phyloP scores from a whole-genome alignment of 2,329 filamentous ascomycete genomes.

The Lasiodiplodia hormozganensis region DNA sequence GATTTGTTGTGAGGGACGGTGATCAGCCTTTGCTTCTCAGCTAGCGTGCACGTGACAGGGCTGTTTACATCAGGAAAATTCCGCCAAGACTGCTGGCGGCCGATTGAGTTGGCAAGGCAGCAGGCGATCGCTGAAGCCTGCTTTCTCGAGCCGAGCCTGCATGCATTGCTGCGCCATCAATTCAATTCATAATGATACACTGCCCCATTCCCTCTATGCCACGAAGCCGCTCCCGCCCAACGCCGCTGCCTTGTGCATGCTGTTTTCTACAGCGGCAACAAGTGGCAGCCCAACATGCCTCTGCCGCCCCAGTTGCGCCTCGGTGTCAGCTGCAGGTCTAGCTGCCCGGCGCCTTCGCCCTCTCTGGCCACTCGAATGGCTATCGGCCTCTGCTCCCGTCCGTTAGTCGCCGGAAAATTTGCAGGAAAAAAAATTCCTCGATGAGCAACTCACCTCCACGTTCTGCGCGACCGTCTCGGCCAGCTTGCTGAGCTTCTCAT shows the following conservation, averaged over 20 bases:
- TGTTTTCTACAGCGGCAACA: constrained; percentile 72
- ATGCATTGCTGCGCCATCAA: constrained; percentile 8
- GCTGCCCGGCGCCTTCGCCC: constrained; percentile 49
- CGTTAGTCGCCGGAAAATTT: constrained; percentile 16
- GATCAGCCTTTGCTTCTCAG: constrained; percentile 28
- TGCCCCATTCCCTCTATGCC: constrained; percentile 36
- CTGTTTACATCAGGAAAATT: constrained; percentile 27
- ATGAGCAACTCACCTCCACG: constrained; percentile 74
- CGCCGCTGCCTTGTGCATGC: constrained; percentile 18
- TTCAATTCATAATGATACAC: constrained; percentile 29
- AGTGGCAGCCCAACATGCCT: constrained; percentile 88
- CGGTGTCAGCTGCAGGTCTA: constrained; percentile 77
- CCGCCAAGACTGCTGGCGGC: constrained; percentile 25
- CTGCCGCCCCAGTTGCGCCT: constrained; percentile 86
- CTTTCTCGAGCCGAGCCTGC: not conserved
- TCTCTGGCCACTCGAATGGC: constrained; percentile 24
- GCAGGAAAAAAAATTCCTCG: not conserved
- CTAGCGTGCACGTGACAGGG: constrained; percentile 28
- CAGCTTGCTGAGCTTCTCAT: constrained; percentile 84
- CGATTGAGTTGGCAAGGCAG: constrained; percentile 27
- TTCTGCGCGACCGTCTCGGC: constrained; percentile 90
- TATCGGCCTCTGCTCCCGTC: constrained; percentile 19
- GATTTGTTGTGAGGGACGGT: constrained; percentile 29
- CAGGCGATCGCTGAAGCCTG: constrained; percentile 15
- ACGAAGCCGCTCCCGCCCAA: constrained; percentile 38